Base-by-base conservation (phyloP, 257 asterid species). In the Gardenia jasminoides region DNA sequence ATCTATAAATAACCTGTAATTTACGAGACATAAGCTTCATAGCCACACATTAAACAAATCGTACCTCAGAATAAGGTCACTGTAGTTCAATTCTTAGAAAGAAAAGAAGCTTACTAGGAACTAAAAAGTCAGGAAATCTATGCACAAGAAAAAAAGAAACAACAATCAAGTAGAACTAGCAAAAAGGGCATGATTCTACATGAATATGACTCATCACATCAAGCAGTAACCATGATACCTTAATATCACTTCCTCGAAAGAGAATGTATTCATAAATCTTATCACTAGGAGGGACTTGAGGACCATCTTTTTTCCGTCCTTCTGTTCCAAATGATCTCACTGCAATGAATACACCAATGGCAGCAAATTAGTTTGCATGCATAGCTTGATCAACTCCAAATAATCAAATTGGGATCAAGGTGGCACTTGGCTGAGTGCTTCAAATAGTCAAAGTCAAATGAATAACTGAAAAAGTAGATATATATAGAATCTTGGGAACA, bases 281-380 rank as follows among this genome's bases (percentile, higher is more conserved):
- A 82, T 93, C 99, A 52, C 97, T 85, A 1, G 98, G 96, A 77
- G 92, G 98, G 58, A 95, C 93, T 80, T 93, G 98, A 22, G 96
- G 92, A 15, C 99, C 99, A 70, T 95, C 98, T 80, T 89, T 92
- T 81, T 92, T 93, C 50, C 99, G 90, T 64, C 97, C 98, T 89
- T 95, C 99, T 2, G 99, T 95, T 66, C 99, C 99, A 78, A 91
- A 95, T 80, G 99, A 93, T 82, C 98, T 87, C 85, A 95, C 98
- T 95, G 93, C 76, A 78, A 84, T 24, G 20, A 82, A 72, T 67
- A 80, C 31, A 56, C 7, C 12, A 62, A 36, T 44, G 79, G 0
- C 11, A 12, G 2, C 50, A 46, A 59, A 66, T 46, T 44, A 75
- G 26, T n/a, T 77, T 76, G n/a, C 33, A 56, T 44, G n/a, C 0